Evolutionary conservation across 106 monocot genomes (phyloP), one percentile per base, ranked within the genome.

Genomic region (Acorus calamus): DNA sequence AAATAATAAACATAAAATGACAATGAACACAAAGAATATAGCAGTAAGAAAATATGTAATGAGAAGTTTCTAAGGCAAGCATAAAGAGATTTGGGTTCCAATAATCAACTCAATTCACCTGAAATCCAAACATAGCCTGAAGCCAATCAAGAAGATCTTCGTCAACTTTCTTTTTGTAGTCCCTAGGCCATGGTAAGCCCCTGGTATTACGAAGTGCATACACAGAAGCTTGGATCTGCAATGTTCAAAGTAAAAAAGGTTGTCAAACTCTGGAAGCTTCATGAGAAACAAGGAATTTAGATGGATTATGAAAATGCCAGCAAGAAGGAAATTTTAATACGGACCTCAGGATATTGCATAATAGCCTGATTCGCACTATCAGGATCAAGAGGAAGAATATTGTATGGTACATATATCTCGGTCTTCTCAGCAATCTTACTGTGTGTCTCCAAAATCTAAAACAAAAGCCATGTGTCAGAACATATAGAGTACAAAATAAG

Each of bases 321-420:
- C 13, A 4, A 49, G 52, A 5, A 43, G 8, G 48, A 52, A 63
- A 62, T 44, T 52, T 50, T 7, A 14, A 72, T 50, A 70, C 14
- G 63, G 73, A 98, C 92, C 91, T 98, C 98, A 60, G 88, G 83
- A 81, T 77, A 88, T 4, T 56, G 85, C 98, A 98, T 88, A 49
- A 88, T 81, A 56, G 84, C 84, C 60, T 88, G 81, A 76, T 81
- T 78, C 60, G 70, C 69, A 76, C 87, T 84, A 56, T 84, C 87
- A 42, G 83, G 87, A 88, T 88, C 83, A 64, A 88, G 83, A 63
- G 87, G 87, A 42, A 88, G 84, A 72, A 88, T 87, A 66, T 98
- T 98, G 72, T 88, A 98, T 46, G 84, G 83, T 14, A 75, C 85
- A 81, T 79, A 92, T n/a, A 92, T 69, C 63, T 85, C 77, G 46